Evolutionary conservation across 192 early-diverging fungal genomes (phyloP).

Genomic region (Mortierella hygrophila): DNA sequence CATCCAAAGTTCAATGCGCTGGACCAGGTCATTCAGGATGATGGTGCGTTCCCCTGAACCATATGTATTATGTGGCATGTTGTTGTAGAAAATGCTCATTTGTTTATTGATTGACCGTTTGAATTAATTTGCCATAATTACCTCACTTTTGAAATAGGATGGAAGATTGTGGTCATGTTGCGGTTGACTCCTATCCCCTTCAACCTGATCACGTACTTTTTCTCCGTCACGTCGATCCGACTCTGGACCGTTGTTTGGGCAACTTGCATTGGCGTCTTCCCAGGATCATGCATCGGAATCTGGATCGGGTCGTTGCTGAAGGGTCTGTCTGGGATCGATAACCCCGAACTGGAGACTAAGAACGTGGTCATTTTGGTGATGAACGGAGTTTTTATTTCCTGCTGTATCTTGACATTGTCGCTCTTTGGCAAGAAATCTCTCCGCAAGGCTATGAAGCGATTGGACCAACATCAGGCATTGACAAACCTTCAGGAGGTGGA

Average conservation of each 20-base stretch:
- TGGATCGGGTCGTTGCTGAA: constrained; percentile 62
- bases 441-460: constrained; percentile 54
- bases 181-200: constrained; percentile 59
- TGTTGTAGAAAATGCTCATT: neutral
- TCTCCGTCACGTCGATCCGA: constrained; percentile 58
- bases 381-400: constrained; percentile 57
- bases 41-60: constrained; percentile 34
- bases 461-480: constrained; percentile 43
- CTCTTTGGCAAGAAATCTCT: constrained; percentile 58
- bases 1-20: constrained; percentile 55
- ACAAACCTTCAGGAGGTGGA: constrained; percentile 30
- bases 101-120: neutral
- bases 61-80: neutral
- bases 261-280: constrained; percentile 58
- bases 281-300: constrained; percentile 59
- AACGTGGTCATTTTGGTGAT: constrained; percentile 58
- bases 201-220: constrained; percentile 61
- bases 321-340: constrained; percentile 57
- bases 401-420: constrained; percentile 56
- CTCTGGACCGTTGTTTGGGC: constrained; percentile 58
- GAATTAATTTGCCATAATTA: neutral
- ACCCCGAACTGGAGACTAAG: constrained; percentile 53
- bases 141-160: constrained; percentile 38
- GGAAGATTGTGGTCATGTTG: constrained; percentile 65
- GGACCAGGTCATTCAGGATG: constrained; percentile 59